Evolutionary conservation across 768 basidiomycete genomes (phyloP).

Genomic region (Boletus rufocinnamomeus): DNA sequence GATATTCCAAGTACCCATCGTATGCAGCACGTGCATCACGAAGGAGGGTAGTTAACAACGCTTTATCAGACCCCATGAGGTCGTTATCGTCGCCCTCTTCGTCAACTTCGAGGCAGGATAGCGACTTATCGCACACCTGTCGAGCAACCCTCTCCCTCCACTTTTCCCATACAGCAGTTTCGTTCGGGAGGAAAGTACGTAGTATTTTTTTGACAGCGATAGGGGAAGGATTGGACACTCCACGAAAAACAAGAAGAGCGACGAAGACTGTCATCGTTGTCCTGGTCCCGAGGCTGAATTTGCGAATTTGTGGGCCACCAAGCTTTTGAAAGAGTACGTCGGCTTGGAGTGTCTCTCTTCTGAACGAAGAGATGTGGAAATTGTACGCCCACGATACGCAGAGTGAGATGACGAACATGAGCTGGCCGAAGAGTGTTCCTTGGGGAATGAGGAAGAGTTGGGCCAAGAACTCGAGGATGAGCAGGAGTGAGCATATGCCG

Average conservation of each 20-base stretch:
- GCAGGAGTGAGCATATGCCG: conserved; percentile 29
- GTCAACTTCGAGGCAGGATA: conserved; percentile 1
- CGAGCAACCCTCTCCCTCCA: conserved; percentile 23
- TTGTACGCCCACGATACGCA: conserved; percentile 38
- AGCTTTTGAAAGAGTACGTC: conserved; percentile 23
- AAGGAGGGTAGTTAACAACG: conserved; percentile 19
- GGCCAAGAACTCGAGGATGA: conserved; percentile 30
- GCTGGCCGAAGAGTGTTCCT: conserved; percentile 35
- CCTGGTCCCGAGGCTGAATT: conserved; percentile 20
- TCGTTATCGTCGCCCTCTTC: neutral
- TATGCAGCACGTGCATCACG: conserved; percentile 20
- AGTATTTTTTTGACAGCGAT: conserved; percentile 13
- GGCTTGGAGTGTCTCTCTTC: conserved; percentile 21
- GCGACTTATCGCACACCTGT: conserved; percentile 14
- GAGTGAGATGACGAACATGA: conserved; percentile 37
- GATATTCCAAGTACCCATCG: conserved; percentile 1
- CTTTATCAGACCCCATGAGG: neutral
- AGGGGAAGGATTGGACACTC: conserved; percentile 1
- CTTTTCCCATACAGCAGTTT: conserved; percentile 24
- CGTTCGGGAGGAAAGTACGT: conserved; percentile 21
- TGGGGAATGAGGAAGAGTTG: conserved; percentile 38
- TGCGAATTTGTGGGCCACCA: conserved; percentile 10
- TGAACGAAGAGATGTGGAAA: conserved; percentile 34
- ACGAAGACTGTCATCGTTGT: conserved; percentile 19
- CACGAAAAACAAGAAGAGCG: conserved; percentile 15